Evolutionary conservation across 148 eudicot species (phyloP), one percentile per base, ranked within the genome.

Genomic region (Camellia japonica): DNA sequence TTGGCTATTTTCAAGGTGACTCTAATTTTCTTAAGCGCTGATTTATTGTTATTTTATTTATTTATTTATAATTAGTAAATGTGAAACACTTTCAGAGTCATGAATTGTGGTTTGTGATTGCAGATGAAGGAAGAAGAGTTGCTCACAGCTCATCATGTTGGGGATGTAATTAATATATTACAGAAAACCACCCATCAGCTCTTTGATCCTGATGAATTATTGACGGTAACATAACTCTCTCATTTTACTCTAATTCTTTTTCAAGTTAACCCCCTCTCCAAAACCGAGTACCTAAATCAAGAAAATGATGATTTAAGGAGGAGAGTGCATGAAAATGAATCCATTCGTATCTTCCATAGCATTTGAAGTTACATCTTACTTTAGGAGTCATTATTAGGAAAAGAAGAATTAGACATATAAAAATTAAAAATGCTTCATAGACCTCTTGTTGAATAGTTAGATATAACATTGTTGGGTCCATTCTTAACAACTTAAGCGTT

Each of bases 101-200:
- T 71, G 23, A 78, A 78, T 13, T 82, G 49, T 76, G 51, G 56
- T 55, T 79, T 41, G n/a, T 71, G 59, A 52, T 71, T 87, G 88
- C 93, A 94, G 98, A 92, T 94, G 92, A 94, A 94, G 76, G 98
- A 94, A 86, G 98, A 91, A 3, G 92, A 92, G 82, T 85, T 94
- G 85, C 90, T 93, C 56, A 61, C 82, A 79, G 73, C 92, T 38
- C 87, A 90, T 79, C 93, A 92, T 23, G 90, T 88, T 66, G 98
- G 98, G 74, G 98, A 94, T 88, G 89, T 92, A 71, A 87, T 94
- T 62, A 84, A 86, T 80, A 88, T 91, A 56, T 79, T 94, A 82
- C 97, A 94, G 80, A 91, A 83, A 83, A 88, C 90, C 69, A 91
- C 93, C 56, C 98, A 92, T 86, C 92, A 90, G 70, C 93, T 94